Evolutionary conservation across 306 rosid species (phyloP), one percentile per base, ranked within the genome.

Genomic region (Rubus parviflorus): DNA sequence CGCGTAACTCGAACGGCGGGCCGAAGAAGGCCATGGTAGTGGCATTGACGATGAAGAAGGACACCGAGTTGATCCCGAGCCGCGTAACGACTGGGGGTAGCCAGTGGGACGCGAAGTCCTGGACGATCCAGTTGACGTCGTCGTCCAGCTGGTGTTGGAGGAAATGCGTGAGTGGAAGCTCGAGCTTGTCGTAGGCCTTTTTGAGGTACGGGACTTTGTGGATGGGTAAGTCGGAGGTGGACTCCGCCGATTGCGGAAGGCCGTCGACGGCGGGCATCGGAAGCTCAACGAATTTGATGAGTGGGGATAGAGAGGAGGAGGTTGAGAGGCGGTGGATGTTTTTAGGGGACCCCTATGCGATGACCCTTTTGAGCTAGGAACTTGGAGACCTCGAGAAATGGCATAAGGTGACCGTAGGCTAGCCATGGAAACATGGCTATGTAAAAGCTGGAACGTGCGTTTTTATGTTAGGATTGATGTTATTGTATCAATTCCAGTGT

Each of bases 321-420:
- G 7, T 62, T 16, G 37, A 48, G 67, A 76, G 60, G 43, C 77
- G 74, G 5, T 25, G 41, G 53, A 73, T 66, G 80, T 82, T 82
- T 54, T 78, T 74, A n/a, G 82, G 85, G 68, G n/a, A n/a, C n/a
- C n/a, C n/a, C n/a, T 41, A 68, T 42, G 46, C 48, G 56, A 16
- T 82, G 85, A 73, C 80, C 85, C 77, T 73, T 58, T 68, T 78
- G 73, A 74, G 82, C 82, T 30, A 74, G 79, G 77, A 73, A 74
- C 10, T 30, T 73, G 69, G 85, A 68, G 69, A 74, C 52, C 46
- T 77, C 38, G 20, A 82, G 48, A 63, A 17, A 82, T 38, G 82
- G 80, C 57, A 74, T 58, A 1, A 78, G 13, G 69, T 78, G 85
- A 47, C 82, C 77, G 9, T 58, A 56, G 22, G 82, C 85, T 60